Evolutionary conservation across 2,329 filamentous ascomycete species (phyloP).

Genomic region (Aspergillus sp.): DNA sequence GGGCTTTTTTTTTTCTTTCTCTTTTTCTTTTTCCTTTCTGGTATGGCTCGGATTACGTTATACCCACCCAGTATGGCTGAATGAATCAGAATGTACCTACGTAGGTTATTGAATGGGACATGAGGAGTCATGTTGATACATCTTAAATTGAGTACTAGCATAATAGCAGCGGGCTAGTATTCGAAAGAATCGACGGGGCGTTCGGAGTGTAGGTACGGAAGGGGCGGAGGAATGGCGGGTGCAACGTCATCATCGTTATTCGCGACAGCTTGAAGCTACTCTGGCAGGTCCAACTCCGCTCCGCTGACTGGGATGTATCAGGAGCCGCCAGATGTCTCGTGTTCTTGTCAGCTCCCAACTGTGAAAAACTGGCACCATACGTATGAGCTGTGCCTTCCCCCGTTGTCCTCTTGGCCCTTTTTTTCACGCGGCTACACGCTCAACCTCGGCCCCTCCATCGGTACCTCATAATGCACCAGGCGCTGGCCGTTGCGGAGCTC

Average conservation of each 20-base stretch:
- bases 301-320: background rate
- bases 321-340: background rate
- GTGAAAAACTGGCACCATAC: background rate
- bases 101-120: background rate
- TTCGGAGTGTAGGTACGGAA: background rate
- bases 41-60: background rate
- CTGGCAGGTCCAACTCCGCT: background rate
- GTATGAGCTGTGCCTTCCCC: background rate
- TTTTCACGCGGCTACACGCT: background rate
- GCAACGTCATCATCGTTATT: conserved; percentile 1
- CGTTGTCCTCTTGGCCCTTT: background rate
- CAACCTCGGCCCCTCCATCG: conserved; percentile 8
- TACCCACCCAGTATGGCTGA: background rate
- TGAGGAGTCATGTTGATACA: background rate
- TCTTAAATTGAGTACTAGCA: no score
- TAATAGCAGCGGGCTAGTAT: background rate
- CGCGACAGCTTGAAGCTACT: background rate
- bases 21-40: background rate
- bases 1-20: background rate
- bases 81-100: background rate
- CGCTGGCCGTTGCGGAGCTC: conserved; percentile 34
- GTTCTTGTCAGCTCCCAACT: background rate
- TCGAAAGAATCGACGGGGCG: background rate
- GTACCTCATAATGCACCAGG: conserved; percentile 26
- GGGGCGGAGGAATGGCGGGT: background rate